Evolutionary conservation across 2,329 filamentous ascomycete genomes (phyloP), one percentile per base, ranked within the genome.

Genomic region (Colletotrichum sojae): DNA sequence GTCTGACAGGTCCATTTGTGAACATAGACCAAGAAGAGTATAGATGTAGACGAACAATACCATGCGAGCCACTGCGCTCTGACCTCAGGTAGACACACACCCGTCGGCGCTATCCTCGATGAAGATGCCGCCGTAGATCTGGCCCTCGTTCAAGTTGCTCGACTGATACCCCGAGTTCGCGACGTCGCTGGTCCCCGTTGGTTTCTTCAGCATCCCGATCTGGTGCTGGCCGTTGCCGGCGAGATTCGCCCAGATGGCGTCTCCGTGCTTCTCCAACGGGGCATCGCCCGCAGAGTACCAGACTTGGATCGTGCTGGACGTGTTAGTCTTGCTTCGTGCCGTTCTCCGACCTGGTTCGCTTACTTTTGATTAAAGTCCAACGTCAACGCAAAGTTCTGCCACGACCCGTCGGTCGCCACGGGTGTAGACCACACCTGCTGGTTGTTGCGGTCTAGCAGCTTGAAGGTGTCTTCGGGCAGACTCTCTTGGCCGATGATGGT

Each of bases 141-240:
- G 77, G 0, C 85, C 85, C 71, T 87, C 85, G 66, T 84, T 76
- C 31, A 86, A 77, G 9, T 80, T 80, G 18, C 73, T 79, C 73
- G 83, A 79, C 73, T 87, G 85, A 71, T 80, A 86, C 4, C 85
- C 85, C 40, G 81, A 75, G 74, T 85, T 85, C 55, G 84, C 83
- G 13, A 86, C 83, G 67, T 87, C 84, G 73, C 71, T 82, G 75
- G 75, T 87, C 73, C 83, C 88, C 0, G 83, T 85, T 1, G 83
- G 83, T 76, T 85, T 89, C 84, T 89, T 90, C 68, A 90, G 78
- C 20, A 90, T 82, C 55, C 88, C 88, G 39, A 90, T 82, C 77
- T 90, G 88, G 76, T 85, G 67, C 6, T 69, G 67, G 12, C 63
- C 67, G 3, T 57, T 5, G 6, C 67, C 67, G 27, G 56, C 51